Base-by-base conservation (phyloP, 176 grass and related monocot species). In the Eleusine coracana region DNA sequence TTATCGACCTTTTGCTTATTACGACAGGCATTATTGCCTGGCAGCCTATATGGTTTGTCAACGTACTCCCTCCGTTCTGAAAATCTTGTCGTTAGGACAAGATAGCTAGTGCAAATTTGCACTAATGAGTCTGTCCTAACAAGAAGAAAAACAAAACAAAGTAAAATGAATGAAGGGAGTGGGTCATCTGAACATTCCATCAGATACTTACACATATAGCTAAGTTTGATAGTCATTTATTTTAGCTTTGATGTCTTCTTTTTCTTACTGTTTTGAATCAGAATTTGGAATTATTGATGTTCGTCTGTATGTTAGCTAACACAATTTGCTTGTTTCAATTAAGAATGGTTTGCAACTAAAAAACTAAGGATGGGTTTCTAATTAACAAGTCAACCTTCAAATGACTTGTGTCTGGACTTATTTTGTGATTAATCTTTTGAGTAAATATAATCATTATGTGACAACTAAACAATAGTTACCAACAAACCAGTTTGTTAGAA, bases 401-500 rank as follows among this genome's bases (percentile, higher is more conserved):
- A 63, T 73, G 28, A 38, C 37, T 60, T 75, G 68, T 4, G 45
- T 38, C 27, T 69, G 29, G 34, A 27, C 12, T 50, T 69, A 3
- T 61, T 20, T 80, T 87, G 28, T 69, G 21, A 3, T 49, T 58
- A 54, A 8, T 1, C 38, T 77, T 34, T 45, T 41, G 10, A 16
- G 6, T 73, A 67, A 74, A 80, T 29, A 51, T 9, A 60, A 27
- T n/a, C 31, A 60, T 39, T 61, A 5, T 75, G 23, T 76, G 29
- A 44, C 28, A 62, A 9, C 78, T 82, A 58, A 59, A 76, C 40
- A 27, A n/a, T 29, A 29, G 14, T 76, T 76, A 41, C 41, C 16
- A 69, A 76, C 31, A 50, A 27, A 20, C 42, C 50, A 76, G 14
- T 62, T 87, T 29, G 50, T 62, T 50, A 2, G 73, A 81, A 75